Evolutionary conservation across 768 basidiomycete genomes (phyloP).

Genomic region (Russula compacta): DNA sequence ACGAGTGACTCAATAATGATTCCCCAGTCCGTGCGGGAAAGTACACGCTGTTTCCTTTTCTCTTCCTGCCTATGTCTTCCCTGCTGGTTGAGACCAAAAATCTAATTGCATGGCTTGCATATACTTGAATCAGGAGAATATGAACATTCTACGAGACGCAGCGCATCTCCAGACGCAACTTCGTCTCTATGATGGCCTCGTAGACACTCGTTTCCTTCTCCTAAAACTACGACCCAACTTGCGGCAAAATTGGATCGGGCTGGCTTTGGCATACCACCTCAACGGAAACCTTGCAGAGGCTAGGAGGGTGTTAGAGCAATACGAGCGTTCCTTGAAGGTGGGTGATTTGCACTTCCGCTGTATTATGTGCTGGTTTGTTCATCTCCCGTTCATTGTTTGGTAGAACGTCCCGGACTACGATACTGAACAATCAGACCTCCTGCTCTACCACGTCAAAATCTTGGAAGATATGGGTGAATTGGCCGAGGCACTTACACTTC

Average conservation of each 20-base stretch:
- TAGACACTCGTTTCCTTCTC: conserved; percentile 76
- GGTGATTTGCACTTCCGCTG: conserved; percentile 17
- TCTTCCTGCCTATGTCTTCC: neutral
- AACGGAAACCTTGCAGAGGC: conserved; percentile 67
- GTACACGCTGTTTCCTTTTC: neutral
- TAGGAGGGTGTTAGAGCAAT: conserved; percentile 61
- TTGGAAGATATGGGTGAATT: conserved; percentile 66
- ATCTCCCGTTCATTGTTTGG: conserved; percentile 15
- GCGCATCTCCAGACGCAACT: conserved; percentile 85
- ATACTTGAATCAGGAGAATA: conserved; percentile 58
- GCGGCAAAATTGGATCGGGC: conserved; percentile 82
- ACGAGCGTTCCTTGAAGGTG: conserved; percentile 65
- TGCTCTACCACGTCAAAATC: conserved; percentile 67
- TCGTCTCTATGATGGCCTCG: conserved; percentile 65
- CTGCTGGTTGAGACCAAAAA: neutral
- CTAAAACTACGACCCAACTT: conserved; percentile 72
- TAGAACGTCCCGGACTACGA: conserved; percentile 74
- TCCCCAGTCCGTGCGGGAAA: neutral
- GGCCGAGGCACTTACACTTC: conserved; percentile 47
- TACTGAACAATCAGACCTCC: conserved; percentile 72
- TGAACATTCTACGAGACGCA: conserved; percentile 87
- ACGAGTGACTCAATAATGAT: neutral
- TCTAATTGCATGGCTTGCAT: conserved; percentile 3
- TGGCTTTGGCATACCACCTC: conserved; percentile 84
- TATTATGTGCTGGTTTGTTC: neutral